These are phyloP conservation scores for Lipomyces japonicus DNA, from an alignment of 805 yeast genomes.

Conservation along the genomic window DNA sequence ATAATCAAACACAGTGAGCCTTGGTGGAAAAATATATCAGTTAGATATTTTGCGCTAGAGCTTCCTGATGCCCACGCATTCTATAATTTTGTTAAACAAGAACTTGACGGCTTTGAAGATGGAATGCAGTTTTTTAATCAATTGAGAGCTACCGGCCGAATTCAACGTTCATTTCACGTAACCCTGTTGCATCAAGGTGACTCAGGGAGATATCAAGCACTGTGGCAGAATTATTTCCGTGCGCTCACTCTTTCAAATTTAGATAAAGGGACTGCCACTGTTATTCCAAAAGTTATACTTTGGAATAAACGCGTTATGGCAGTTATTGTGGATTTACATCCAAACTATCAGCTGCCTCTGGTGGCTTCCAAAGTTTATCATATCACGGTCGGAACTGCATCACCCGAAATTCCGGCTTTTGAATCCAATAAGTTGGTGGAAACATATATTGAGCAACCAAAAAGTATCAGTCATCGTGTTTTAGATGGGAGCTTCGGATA, in stretches of 20 bases:
- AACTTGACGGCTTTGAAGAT: conserved; percentile 13
- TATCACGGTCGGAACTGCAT: conserved; percentile 65
- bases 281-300: conserved; percentile 2
- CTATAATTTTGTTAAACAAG: conserved; percentile 10
- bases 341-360: conserved; percentile 48
- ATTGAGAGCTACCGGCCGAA: conserved; percentile 33
- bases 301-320: conserved; percentile 27
- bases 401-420: conserved; percentile 46
- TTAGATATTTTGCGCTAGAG: conserved; percentile 14
- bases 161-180: conserved; percentile 60
- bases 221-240: conserved; percentile 23
- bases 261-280: conserved; percentile 4
- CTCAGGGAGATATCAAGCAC: conserved; percentile 3
- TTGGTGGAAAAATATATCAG: neutral
- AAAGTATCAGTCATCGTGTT: neutral
- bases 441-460: neutral
- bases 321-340: conserved; percentile 44
- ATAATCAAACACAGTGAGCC: neutral
- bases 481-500: neutral
- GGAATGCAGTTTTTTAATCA: conserved; percentile 23
- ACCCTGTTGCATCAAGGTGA: conserved; percentile 53
- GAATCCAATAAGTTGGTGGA: conserved; percentile 48
- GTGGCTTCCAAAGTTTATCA: conserved; percentile 54
- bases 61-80: conserved; percentile 8
- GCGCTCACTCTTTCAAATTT: neutral